Evolutionary conservation across 169 alveolate genomes (phyloP).

Genomic region (Eimeria praecox): DNA sequence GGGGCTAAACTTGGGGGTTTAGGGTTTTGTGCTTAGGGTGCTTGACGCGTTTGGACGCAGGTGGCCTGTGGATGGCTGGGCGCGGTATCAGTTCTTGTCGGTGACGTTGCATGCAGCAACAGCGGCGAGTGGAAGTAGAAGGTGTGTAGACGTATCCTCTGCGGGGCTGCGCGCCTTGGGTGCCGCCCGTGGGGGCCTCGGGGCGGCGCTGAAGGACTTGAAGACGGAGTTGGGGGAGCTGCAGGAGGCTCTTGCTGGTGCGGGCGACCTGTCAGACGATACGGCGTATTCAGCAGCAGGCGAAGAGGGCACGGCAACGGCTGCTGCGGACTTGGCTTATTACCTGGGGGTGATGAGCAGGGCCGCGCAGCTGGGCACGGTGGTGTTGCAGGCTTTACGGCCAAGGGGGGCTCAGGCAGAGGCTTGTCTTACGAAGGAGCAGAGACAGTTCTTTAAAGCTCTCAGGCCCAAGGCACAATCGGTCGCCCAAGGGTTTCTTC

Average conservation of each 20-base stretch:
- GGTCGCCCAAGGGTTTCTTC: not conserved
- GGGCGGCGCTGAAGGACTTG: conserved; percentile 32
- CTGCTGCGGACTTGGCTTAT: conserved; percentile 55
- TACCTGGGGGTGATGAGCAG: conserved; percentile 39
- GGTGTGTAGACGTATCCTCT: not conserved
- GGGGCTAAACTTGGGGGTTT: not conserved
- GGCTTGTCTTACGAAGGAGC: conserved; percentile 40
- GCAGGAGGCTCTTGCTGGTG: conserved; percentile 29
- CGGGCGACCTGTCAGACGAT: not conserved
- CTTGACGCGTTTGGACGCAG: not conserved
- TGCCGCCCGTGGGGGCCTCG: conserved; percentile 22
- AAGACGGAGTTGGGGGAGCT: conserved; percentile 60
- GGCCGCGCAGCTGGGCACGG: conserved; percentile 24
- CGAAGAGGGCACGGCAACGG: conserved; percentile 30
- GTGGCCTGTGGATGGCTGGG: conserved; percentile 75
- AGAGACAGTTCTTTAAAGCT: conserved; percentile 54
- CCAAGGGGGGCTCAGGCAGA: not conserved
- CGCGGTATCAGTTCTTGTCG: conserved; percentile 7
- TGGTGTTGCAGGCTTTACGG: not conserved
- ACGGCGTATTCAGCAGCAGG: conserved; percentile 3
- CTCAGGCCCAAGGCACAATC: conserved; percentile 58
- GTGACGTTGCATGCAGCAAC: conserved; percentile 47
- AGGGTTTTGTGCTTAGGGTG: conserved; percentile 5
- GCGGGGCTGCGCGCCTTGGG: not conserved
- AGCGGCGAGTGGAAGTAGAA: not conserved